These are phyloP conservation scores for Byssochlamys sp. DNA, from an alignment of 2,329 filamentous ascomycete species.

Conservation along the genomic window DNA sequence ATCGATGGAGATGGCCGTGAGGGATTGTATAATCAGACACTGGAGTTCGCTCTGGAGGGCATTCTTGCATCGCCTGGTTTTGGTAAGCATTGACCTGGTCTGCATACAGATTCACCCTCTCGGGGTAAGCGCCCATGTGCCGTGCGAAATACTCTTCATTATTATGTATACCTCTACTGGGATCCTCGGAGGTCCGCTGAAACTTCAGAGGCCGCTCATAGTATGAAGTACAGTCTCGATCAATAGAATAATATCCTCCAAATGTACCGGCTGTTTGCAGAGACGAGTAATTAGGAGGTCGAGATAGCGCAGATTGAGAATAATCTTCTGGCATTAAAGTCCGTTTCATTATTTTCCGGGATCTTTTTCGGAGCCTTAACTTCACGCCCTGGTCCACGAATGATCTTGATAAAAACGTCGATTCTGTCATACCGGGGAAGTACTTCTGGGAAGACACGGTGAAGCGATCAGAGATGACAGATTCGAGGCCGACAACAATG, in stretches of 20 bases:
- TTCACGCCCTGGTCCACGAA: slow-evolving; percentile 84
- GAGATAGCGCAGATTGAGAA: slow-evolving; percentile 22
- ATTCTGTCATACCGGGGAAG: slow-evolving; percentile 71
- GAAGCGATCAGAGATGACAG: slow-evolving; percentile 57
- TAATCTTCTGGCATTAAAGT: slow-evolving; percentile 30
- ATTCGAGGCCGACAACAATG: slow-evolving; percentile 44
- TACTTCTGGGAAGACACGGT: slow-evolving; percentile 50
- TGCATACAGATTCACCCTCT: slow-evolving; percentile 21
- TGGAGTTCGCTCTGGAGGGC: slow-evolving; percentile 13
- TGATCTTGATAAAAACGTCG: slow-evolving; percentile 66
- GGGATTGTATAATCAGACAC: too few relatives aligned
- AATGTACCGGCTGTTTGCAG: slow-evolving; percentile 26
- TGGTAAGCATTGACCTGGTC: slow-evolving; percentile 24
- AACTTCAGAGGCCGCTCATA: slow-evolving; percentile 28
- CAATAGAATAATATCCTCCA: slow-evolving; percentile 21
- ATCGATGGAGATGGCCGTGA: too few relatives aligned
- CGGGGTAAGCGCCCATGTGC: slow-evolving; percentile 28
- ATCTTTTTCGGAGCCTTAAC: slow-evolving; percentile 72
- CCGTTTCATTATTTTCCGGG: slow-evolving; percentile 45
- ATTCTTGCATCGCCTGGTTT: slow-evolving; percentile 24
- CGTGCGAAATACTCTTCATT: slow-evolving; percentile 27
- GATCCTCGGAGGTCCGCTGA: slow-evolving; percentile 32
- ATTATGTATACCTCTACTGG: slow-evolving; percentile 26
- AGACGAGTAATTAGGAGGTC: slow-evolving; percentile 28
- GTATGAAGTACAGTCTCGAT: slow-evolving; percentile 24